Base-by-base conservation (phyloP, 1,284 basidiomycete genomes). In the Ceratobasidium sp. region DNA sequence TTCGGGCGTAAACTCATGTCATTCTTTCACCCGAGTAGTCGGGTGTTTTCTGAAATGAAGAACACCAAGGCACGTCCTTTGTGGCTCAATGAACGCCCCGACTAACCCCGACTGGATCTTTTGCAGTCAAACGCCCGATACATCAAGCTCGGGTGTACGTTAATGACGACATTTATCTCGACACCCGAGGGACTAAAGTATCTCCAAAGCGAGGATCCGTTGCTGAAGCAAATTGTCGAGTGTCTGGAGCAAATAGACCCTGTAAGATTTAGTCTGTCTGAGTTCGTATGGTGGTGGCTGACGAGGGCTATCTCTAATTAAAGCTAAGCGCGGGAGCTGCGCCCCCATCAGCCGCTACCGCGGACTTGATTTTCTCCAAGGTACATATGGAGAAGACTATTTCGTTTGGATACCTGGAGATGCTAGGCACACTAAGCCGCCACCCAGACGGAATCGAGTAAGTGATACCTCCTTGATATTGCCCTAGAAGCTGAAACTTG, bases 181-280 rank as follows among this genome's bases (percentile, higher is more conserved):
- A 94, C 89, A 77, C 80, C 88, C 1, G 97, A 98, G 71, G 97
- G 97, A 0, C 78, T 92, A 52, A 87, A 89, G 71, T 96, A 93
- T 79, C 84, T 99, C 1, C 81, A 84, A 3, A 83, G 80, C 9
- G 97, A 99, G 77, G 97, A 99, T 79, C 90, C 91, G 74, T 88
- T 99, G 72, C 81, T 99, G 72, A 83, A 85, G 43, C 94, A 99
- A 79, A 88, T 99, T 46, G 88, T 91, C 21, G 92, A 93, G 76
- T 90, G 93, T 73, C 93, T 99, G 78, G 90, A 91, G 0, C 95
- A 98, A 79, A 86, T 99, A 34, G 95, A 98, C 82, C 93, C 94
- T 34, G 93, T 97, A 76, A 77, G 89, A 81, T 18, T 50, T 65
- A 60, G 12, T 34, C 52, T 30, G 26, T 62, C 9, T 21, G 18